These are phyloP conservation scores for Euphrasia arctica DNA, from an alignment of 305 asterid genomes.

Conservation along the genomic window DNA sequence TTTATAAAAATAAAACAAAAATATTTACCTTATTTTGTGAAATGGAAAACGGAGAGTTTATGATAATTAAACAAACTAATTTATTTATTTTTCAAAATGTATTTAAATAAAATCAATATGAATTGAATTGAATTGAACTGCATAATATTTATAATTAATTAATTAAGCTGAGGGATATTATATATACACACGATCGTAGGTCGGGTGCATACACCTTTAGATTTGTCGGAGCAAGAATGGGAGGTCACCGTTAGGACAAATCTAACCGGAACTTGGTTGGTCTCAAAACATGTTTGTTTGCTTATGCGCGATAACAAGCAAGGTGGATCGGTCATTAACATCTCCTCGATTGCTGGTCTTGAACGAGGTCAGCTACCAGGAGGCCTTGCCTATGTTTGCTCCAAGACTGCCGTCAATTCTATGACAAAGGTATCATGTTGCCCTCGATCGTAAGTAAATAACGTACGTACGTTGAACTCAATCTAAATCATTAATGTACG, in stretches of 20 bases:
- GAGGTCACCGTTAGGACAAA: constrained; percentile 38
- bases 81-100: no score
- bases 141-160: no score
- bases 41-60: no score
- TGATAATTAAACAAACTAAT: no score
- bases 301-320: constrained; percentile 40
- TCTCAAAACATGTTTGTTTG: constrained; percentile 45
- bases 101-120: no score
- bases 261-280: constrained; percentile 53
- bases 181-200: constrained; percentile 23
- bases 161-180: background rate
- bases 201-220: constrained; percentile 37
- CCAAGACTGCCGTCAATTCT: constrained; percentile 38
- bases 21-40: no score
- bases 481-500: background rate
- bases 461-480: background rate
- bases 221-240: constrained; percentile 54
- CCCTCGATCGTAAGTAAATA: background rate
- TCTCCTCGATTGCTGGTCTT: constrained; percentile 58
- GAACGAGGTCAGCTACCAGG: constrained; percentile 49
- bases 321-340: constrained; percentile 49
- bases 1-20: no score
- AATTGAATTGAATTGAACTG: no score
- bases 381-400: constrained; percentile 42
- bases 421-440: constrained; percentile 25